phyloP scores from a whole-genome alignment of 441 rosid genomes.

The Melastoma candidum region DNA sequence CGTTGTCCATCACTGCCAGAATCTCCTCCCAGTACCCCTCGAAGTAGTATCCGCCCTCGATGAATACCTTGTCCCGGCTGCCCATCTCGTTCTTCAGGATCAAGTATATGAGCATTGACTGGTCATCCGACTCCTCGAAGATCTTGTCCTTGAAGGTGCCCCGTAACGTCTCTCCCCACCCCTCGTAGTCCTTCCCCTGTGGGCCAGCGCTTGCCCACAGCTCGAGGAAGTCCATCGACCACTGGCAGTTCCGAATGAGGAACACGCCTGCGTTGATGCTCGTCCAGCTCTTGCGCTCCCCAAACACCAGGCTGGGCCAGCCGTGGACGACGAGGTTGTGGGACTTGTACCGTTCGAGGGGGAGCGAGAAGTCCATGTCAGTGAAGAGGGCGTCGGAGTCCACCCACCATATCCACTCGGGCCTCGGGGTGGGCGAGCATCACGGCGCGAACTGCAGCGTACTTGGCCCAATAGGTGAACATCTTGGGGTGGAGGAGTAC shows the following conservation, averaged over 20 bases:
- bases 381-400: constrained; percentile 25
- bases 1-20: constrained; percentile 35
- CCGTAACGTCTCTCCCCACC: constrained; percentile 63
- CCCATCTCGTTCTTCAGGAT: constrained; percentile 34
- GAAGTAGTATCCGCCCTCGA: constrained; percentile 63
- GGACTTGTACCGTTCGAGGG: background rate
- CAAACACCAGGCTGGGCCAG: constrained; percentile 49
- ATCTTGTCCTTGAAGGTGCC: constrained; percentile 66
- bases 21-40: constrained; percentile 81
- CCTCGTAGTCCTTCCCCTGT: constrained; percentile 28
- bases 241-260: constrained; percentile 74
- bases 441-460: constrained; percentile 59
- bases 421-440: constrained; percentile 97
- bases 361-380: no score
- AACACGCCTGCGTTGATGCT: constrained; percentile 71
- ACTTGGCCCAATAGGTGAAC: constrained; percentile 75
- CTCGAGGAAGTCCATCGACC: constrained; percentile 84
- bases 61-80: constrained; percentile 43
- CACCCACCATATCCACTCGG: constrained; percentile 99
- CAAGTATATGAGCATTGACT: constrained; percentile 64
- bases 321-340: constrained; percentile 87
- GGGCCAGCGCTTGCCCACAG: constrained; percentile 74
- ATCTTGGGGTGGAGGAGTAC: constrained; percentile 62
- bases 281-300: constrained; percentile 61
- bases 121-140: constrained; percentile 71